Percentiles rank a stretch among this genome's conserved stretches.
phyloP scores from a whole-genome alignment of 192 early-diverging fungal genomes.

The Backusella morwellensis region DNA sequence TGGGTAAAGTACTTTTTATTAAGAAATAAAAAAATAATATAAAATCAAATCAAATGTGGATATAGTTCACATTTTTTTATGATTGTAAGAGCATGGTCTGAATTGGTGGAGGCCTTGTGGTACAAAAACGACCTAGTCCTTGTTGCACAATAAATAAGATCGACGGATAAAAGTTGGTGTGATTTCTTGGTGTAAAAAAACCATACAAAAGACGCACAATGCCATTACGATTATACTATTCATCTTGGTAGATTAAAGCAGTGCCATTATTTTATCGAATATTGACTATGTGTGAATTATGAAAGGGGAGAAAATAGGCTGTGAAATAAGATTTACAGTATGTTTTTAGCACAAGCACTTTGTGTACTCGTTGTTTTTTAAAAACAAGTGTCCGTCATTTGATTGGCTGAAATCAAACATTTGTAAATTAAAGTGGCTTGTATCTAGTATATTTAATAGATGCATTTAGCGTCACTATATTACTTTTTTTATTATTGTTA shows the following conservation, averaged over 20 bases:
- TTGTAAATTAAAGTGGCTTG: no score
- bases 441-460: no score
- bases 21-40: constrained; percentile 4
- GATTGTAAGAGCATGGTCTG: neutral
- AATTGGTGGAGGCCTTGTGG: neutral
- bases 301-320: no score
- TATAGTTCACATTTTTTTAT: constrained; percentile 7
- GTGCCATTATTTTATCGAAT: neutral
- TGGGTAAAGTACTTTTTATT: neutral
- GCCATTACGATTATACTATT: neutral
- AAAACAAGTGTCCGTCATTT: no score
- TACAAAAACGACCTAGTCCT: neutral
- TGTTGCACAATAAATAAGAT: neutral
- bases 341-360: no score
- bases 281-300: no score
- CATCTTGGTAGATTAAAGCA: neutral
- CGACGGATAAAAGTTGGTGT: neutral
- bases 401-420: no score
- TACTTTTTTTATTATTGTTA: no score
- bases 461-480: no score
- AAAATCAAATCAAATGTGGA: constrained; percentile 5
- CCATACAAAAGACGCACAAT: neutral
- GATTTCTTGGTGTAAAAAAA: neutral
- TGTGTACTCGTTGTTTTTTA: no score
- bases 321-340: no score